Base-by-base conservation (phyloP, 1,139 yeast genomes). In the Blastobotrys petasosporus region DNA sequence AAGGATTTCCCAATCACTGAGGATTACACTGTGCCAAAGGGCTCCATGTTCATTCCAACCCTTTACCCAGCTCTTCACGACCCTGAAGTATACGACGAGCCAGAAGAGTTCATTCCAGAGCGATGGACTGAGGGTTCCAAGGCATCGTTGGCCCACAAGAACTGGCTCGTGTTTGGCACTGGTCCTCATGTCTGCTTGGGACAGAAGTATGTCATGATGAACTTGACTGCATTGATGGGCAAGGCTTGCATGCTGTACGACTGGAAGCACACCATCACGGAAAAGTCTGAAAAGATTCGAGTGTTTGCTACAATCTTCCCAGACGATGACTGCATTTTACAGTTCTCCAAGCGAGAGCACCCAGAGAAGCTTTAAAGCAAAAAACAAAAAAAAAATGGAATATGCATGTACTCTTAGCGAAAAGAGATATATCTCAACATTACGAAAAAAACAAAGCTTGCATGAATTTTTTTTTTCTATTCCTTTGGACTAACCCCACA, bases 261-360 rank as follows among this genome's bases (percentile, higher is more conserved):
- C 65, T 78, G 92, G 70, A 68, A 76, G 51, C 98, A 92, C 65
- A 78, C 81, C 58, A 79, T 82, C 47, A 92, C 98, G 23, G 83
- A 80, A 38, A 71, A 80, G 59, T 82, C 94, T 54, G 98, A 92
- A 70, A 82, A 87, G 62, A 87, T 92, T 61, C 86, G 88, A 63
- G 97, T 92, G 35, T 92, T 92, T 66, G 98, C 98, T 32, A 92
- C 98, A 28, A 88, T 92, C 63, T 92, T 92, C 85, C 98, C 98
- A 32, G 81, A 86, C 66, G 98, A 92, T 68, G 96, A 90, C 65
- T 80, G 94, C 64, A 78, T 86, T 58, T 70, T 92, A 65, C 73
- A 80, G 60, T 90, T 90, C 75, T 73, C 75, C 47, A 49, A 54
- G 52, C 61, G 70, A 39, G 45, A 41, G 16, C 10, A 41, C 31